Evolutionary conservation across 2,329 filamentous ascomycete species (phyloP).

Genomic region (Arachnomyces sp.): DNA sequence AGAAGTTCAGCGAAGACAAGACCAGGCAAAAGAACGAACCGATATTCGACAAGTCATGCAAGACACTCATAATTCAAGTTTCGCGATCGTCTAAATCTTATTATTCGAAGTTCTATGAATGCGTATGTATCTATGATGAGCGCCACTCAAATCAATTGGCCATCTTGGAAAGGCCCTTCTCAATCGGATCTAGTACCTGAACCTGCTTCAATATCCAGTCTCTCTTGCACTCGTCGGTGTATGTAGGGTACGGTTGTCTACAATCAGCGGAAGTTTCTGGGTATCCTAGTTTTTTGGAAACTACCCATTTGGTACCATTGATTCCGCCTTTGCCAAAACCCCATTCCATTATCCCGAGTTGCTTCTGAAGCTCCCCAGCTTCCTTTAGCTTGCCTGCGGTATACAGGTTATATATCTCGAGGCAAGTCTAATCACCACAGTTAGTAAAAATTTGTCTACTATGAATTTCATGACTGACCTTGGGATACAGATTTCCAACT

Average conservation of each 20-base stretch:
- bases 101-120: neutral
- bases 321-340: constrained; percentile 52
- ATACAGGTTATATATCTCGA: constrained; percentile 44
- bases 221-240: constrained; percentile 38
- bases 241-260: constrained; percentile 47
- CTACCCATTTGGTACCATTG: constrained; percentile 54
- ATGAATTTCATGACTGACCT: constrained; percentile 19
- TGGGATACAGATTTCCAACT: constrained; percentile 55
- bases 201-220: constrained; percentile 28
- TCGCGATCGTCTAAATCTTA: constrained; percentile 42
- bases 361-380: constrained; percentile 43
- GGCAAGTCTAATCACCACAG: constrained; percentile 26
- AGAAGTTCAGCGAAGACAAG: constrained; percentile 31
- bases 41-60: constrained; percentile 33
- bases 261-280: constrained; percentile 44
- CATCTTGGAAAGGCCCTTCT: too few relatives aligned
- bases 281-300: constrained; percentile 47
- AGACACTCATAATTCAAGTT: constrained; percentile 43
- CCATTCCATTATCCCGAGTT: constrained; percentile 47
- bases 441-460: neutral
- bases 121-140: too few relatives aligned
- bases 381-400: constrained; percentile 39
- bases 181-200: too few relatives aligned
- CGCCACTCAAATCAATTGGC: too few relatives aligned
- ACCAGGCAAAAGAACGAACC: constrained; percentile 26